These are phyloP conservation scores for Ustilago bromivora DNA, from an alignment of 1,284 basidiomycete genomes.

Conservation along the genomic window DNA sequence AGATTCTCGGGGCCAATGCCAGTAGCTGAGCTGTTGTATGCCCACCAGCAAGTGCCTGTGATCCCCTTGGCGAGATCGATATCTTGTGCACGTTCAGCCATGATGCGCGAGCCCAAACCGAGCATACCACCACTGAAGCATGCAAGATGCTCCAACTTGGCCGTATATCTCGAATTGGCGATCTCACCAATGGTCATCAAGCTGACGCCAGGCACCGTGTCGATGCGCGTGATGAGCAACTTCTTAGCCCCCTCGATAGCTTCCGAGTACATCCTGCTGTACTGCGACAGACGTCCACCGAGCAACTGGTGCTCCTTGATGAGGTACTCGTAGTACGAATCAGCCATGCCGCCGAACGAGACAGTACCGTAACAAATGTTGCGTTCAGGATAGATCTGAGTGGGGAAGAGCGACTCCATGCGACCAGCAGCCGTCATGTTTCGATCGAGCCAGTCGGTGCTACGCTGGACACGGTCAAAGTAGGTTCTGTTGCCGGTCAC, in stretches of 20 bases:
- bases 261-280: conserved; percentile 72
- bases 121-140: conserved; percentile 75
- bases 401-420: conserved; percentile 69
- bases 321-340: conserved; percentile 74
- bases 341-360: conserved; percentile 72
- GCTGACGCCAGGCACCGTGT: conserved; percentile 70
- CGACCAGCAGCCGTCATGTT: conserved; percentile 68
- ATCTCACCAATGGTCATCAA: conserved; percentile 66
- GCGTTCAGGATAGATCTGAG: conserved; percentile 69
- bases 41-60: conserved; percentile 74
- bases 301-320: conserved; percentile 73
- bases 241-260: conserved; percentile 72
- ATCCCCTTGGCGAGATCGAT: conserved; percentile 70
- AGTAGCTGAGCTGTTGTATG: conserved; percentile 68
- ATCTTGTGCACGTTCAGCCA: conserved; percentile 70
- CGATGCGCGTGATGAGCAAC: conserved; percentile 70
- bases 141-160: conserved; percentile 70
- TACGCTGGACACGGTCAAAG: conserved; percentile 73
- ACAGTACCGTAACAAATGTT: conserved; percentile 54
- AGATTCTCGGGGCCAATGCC: conserved; percentile 67
- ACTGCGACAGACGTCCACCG: conserved; percentile 71
- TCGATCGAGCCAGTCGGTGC: conserved; percentile 72
- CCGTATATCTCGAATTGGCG: conserved; percentile 26
- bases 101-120: conserved; percentile 72
- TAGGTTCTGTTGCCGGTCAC: conserved; percentile 73